phyloP scores from a whole-genome alignment of 2,329 filamentous ascomycete genomes.

The Nemania serpens region DNA sequence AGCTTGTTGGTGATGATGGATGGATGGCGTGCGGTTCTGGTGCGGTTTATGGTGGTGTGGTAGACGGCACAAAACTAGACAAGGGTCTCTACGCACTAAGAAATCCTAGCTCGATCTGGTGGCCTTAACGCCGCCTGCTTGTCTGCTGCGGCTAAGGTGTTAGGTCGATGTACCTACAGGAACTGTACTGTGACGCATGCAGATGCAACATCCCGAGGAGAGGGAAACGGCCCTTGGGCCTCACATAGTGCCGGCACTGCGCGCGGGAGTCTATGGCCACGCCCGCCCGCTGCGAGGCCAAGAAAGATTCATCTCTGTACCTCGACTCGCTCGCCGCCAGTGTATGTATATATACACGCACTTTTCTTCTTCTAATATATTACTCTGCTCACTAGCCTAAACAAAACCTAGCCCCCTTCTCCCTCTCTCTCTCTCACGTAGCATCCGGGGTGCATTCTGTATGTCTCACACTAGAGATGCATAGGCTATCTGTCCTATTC shows the following conservation, averaged over 20 bases:
- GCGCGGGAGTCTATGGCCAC: neutral
- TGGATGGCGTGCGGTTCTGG: constrained; percentile 19
- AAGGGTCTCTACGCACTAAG: constrained; percentile 33
- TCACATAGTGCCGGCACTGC: neutral
- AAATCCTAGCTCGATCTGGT: constrained; percentile 20
- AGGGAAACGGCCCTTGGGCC: constrained; percentile 1
- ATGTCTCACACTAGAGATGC: constrained; percentile 21
- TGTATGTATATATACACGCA: constrained; percentile 10
- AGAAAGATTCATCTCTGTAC: neutral
- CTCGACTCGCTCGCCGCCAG: neutral
- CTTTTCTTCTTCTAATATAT: neutral
- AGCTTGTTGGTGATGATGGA: constrained; percentile 12
- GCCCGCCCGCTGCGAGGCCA: neutral
- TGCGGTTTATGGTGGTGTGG: constrained; percentile 32
- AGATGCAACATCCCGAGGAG: neutral
- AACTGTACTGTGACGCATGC: neutral
- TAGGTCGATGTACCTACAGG: neutral
- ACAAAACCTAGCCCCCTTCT: constrained; percentile 15
- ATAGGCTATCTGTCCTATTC: constrained; percentile 3
- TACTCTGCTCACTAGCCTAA: neutral
- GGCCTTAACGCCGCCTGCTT: constrained; percentile 14
- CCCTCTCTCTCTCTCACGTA: constrained; percentile 4
- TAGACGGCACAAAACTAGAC: constrained; percentile 39
- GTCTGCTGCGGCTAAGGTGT: neutral
- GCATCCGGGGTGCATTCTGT: constrained; percentile 28